Base-by-base conservation (phyloP, 306 rosid species). In the Calophaca sinica region DNA sequence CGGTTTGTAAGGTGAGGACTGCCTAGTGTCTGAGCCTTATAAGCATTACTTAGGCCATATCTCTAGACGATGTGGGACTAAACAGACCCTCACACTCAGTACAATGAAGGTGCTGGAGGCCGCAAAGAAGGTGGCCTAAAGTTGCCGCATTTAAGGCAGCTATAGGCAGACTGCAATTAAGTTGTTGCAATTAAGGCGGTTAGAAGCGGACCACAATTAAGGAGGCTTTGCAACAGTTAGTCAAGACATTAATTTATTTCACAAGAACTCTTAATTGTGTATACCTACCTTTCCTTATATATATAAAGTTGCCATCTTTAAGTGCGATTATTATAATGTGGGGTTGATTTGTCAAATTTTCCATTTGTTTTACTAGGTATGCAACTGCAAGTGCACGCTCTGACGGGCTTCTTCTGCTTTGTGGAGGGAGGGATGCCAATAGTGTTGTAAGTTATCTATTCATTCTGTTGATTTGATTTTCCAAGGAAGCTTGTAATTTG, bases 311-410 rank as follows among this genome's bases (percentile, higher is more conserved):
- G 33, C 15, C 50, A 67, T 73, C 59, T 13, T 68, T 31, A 50
- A 26, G 79, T 62, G 58, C 35, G 39, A 45, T 72, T 81, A 14
- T 48, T 44, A 69, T 74, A 5, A 62, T 50, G 73, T 35, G 53
- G 63, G 58, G 62, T 13, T 48, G 49, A 58, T 70, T 61, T 73
- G 55, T 72, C 55, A 62, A 68, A 61, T 31, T 79, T 33, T 32
- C 38, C 44, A 29, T 54, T 39, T 84, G 53, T 61, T 61, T 80
- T 62, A 86, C 73, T 71, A 94, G 98, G 98, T 94, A 94, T 91
- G 98, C 98, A 73, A 91, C 98, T 79, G 98, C 98, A 73, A 94
- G 98, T 90, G 98, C 98, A 74, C 97, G 98, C 68, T 91, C 98
- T 38, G 98, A 94, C 82, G 98, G 98, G 71, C 98, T 94, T 77